Conservation (phyloP, 768 basidiomycete genomes). For the Pleurotus tuber-regium region DNA sequence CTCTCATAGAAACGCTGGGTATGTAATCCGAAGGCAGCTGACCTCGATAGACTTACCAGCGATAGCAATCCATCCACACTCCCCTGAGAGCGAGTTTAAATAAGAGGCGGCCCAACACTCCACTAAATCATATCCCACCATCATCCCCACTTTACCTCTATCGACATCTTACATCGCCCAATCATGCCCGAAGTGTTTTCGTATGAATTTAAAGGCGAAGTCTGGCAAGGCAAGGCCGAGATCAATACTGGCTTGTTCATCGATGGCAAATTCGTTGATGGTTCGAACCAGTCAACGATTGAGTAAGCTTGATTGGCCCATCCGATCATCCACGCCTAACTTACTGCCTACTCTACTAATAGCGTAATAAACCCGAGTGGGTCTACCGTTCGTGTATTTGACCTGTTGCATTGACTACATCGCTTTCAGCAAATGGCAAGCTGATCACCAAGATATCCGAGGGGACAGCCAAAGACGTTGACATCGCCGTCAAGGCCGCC, state of each 20-base stretch:
- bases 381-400: conserved; percentile 4
- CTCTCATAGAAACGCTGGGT: background rate
- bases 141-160: background rate
- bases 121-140: background rate
- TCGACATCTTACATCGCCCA: background rate
- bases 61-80: background rate
- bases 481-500: conserved; percentile 61
- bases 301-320: conserved; percentile 16
- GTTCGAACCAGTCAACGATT: conserved; percentile 42
- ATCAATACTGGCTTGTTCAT: conserved; percentile 75
- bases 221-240: conserved; percentile 56
- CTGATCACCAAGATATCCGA: conserved; percentile 47
- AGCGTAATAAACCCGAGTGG: conserved; percentile 56
- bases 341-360: conserved; percentile 18
- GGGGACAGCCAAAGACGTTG: conserved; percentile 61
- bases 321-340: background rate
- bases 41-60: conserved; percentile 5
- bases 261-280: conserved; percentile 63
- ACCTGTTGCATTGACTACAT: background rate
- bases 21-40: conserved; percentile 9
- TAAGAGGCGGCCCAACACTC: background rate
- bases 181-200: conserved; percentile 34
- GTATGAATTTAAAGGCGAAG: conserved; percentile 49
- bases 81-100: conserved; percentile 1
- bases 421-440: conserved; percentile 46